A percentile compares a stretch with the other conserved stretches of the same genome.
Conservation (phyloP, 176 grass and related monocot genomes). For the Aegilops umbellulata region DNA sequence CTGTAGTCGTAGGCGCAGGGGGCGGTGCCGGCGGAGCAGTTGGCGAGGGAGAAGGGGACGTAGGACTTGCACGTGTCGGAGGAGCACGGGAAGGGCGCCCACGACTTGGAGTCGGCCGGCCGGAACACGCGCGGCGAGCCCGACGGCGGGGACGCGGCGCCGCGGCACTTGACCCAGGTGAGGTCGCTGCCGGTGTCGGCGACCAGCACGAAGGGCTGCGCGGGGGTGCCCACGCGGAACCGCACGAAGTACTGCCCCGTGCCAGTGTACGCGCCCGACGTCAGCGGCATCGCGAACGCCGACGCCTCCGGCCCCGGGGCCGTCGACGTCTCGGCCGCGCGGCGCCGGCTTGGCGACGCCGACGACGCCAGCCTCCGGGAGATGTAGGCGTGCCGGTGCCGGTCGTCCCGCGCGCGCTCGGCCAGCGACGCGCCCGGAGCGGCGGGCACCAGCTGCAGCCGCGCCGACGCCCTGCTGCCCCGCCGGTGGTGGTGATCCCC, state of each 20-base stretch:
- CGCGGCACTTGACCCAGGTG: constrained; percentile 89
- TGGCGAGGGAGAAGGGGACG: constrained; percentile 67
- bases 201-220: constrained; percentile 70
- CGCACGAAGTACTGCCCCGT: constrained; percentile 83
- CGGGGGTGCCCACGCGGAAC: constrained; percentile 86
- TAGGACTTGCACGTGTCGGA: constrained; percentile 53
- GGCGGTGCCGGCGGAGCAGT: constrained; percentile 37
- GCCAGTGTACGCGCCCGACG: constrained; percentile 70
- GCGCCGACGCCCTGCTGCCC: not conserved
- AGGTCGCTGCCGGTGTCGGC: constrained; percentile 98
- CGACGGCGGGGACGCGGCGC: not conserved
- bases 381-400: constrained; percentile 40
- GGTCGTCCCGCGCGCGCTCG: constrained; percentile 28
- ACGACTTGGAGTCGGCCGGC: constrained; percentile 42
- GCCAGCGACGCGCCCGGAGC: constrained; percentile 32
- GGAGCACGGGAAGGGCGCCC: constrained; percentile 51
- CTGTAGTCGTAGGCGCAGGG: constrained; percentile 74
- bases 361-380: not conserved
- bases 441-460: not conserved
- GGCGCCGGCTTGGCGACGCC: not conserved
- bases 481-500: not conserved
- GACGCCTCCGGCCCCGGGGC: constrained; percentile 19
- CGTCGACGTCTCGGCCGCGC: not conserved
- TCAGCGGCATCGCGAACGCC: constrained; percentile 75
- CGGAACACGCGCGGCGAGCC: constrained; percentile 28